Base-by-base conservation (phyloP, 306 rosid genomes). In the Prinsepia uniflora region DNA sequence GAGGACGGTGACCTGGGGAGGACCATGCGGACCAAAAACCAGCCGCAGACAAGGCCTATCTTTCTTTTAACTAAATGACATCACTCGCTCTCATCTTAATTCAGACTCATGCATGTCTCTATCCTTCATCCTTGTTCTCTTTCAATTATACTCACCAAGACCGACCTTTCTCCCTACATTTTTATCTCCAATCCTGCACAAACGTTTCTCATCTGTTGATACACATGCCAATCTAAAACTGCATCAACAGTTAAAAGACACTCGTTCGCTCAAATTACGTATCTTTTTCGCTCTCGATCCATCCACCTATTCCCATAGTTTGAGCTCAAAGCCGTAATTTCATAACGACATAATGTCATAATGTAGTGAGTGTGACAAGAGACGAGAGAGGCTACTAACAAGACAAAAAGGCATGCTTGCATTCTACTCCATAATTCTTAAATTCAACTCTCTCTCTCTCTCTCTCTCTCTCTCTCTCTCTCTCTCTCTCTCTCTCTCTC, bases 341-440 rank as follows among this genome's bases (percentile, higher is more conserved):
- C 56, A 20, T 60, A 39, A 68, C 5, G 8, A n/a, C n/a, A n/a
- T 15, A 18, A 9, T 9, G 36, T 8, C 9, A 14, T 2, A 22
- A 63, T 45, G 20, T 30, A 57, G 70, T 7, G 53, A 15, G 24
- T 4, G 56, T 46, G 70, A 46, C 13, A 17, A 59, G 64, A 6
- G 40, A 7, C 30, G 30, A 24, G 18, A 7, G 10, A 15, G 24
- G 63, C 36, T 55, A 63, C 63, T 30, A 53, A 67, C 5, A 61
- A 24, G 64, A 68, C 79, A 75, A 79, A 79, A 4, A 49, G 49
- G 6, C 42, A 61, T 63, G 42, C 65, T 59, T 71, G 40, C 11
- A 20, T 12, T 11, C 41, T 6, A 74, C 72, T 56, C 49, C 72
- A 52, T 55, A 60, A 30, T 30, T 3, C 36, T 1, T 1, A 30